Evolutionary conservation across 805 yeast species (phyloP).

Genomic region (Teunomyces panamensis): DNA sequence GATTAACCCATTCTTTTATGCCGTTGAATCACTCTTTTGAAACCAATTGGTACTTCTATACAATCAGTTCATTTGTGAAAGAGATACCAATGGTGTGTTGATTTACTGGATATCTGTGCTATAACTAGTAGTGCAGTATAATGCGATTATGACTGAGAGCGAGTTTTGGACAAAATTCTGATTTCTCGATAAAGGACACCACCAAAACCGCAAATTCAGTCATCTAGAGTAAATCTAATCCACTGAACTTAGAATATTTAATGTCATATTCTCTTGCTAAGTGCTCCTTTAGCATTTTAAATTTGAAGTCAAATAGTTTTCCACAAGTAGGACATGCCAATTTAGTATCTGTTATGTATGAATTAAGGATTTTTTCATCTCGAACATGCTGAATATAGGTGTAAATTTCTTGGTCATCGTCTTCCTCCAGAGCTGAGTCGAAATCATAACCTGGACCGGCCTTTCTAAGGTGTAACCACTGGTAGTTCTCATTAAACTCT

Average conservation of each 20-base stretch:
- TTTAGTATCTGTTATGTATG: slow-evolving; percentile 18
- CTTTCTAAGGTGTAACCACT: not conserved
- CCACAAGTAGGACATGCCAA: slow-evolving; percentile 28
- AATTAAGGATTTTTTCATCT: slow-evolving; percentile 10
- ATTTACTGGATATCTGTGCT: too few species aligned
- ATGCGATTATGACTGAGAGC: too few species aligned
- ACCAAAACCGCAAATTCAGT: not conserved
- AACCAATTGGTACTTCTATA: too few species aligned
- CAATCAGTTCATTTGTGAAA: too few species aligned
- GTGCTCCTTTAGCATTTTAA: slow-evolving; percentile 27
- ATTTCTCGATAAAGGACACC: too few species aligned
- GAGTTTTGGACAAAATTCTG: too few species aligned
- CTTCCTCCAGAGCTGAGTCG: slow-evolving; percentile 8
- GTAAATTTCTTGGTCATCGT: slow-evolving; percentile 2
- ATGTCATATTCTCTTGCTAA: slow-evolving; percentile 21
- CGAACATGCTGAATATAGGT: slow-evolving; percentile 5
- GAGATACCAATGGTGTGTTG: too few species aligned
- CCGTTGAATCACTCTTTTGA: too few species aligned
- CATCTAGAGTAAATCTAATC: not conserved
- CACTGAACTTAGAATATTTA: slow-evolving; percentile 7
- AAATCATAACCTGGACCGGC: slow-evolving; percentile 5
- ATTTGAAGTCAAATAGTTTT: slow-evolving; percentile 20
- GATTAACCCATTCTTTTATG: too few species aligned
- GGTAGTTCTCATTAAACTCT: slow-evolving; percentile 5
- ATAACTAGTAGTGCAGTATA: too few species aligned